These are phyloP conservation scores for Neospermospora avenae DNA, from an alignment of 2,329 filamentous ascomycete species.

Conservation along the genomic window DNA sequence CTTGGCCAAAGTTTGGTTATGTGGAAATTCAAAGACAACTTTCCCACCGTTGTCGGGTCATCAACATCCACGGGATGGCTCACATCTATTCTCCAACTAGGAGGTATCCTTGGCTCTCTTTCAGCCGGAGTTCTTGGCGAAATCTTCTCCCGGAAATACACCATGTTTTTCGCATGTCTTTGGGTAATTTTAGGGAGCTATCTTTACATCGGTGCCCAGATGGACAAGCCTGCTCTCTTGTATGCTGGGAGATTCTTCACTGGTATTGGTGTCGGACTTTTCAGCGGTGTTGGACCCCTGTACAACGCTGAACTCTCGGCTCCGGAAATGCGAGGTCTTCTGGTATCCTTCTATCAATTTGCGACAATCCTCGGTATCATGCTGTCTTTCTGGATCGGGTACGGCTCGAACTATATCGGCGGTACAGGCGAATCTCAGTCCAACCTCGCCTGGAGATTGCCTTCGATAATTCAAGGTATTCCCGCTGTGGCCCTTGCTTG, in stretches of 20 bases:
- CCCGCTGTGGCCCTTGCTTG: constrained; percentile 49
- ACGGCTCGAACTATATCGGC: constrained; percentile 43
- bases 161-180: not conserved
- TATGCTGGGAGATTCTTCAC: not conserved
- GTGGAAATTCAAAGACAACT: not conserved
- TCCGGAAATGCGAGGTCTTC: constrained; percentile 59
- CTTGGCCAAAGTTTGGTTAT: not conserved
- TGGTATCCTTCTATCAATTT: constrained; percentile 62
- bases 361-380: constrained; percentile 54
- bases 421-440: constrained; percentile 35
- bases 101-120: not conserved
- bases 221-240: not conserved
- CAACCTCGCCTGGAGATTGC: constrained; percentile 36
- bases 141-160: not conserved
- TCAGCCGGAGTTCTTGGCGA: not conserved
- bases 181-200: not conserved
- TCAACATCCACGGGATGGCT: not conserved
- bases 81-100: not conserved
- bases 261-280: not conserved
- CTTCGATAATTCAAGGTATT: constrained; percentile 54
- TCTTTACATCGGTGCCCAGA: not conserved
- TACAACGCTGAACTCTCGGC: constrained; percentile 38
- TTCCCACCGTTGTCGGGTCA: not conserved
- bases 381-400: constrained; percentile 45
- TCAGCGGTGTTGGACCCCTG: constrained; percentile 9